Base-by-base conservation (phyloP, 2,329 filamentous ascomycete species). In the Penicillium thymicola region DNA sequence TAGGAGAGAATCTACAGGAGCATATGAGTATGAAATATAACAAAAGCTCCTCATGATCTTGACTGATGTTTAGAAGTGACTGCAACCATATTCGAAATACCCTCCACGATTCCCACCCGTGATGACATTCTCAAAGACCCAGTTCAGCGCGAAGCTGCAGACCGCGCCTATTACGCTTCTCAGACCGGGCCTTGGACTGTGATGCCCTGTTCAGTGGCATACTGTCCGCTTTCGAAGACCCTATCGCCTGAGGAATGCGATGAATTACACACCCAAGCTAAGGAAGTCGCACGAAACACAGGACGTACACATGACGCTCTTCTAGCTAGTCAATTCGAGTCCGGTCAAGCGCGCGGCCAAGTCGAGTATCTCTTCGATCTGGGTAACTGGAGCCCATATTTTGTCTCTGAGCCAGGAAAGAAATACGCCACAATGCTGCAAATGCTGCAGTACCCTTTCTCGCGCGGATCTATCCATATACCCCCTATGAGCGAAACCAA, bases 371-470 rank as follows among this genome's bases (percentile, higher is more conserved):
- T 81, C 28, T 80, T 82, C 32, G 77, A 80, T 41, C 66, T 78
- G 1, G 79, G 78, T 4, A 80, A 81, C 55, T 80, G 76, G 73
- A 80, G 71, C 53, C 69, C 78, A 47, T 68, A 60, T 69, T 78
- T 66, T 47, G 63, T 34, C 52, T 69, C 51, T 45, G 69, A 59
- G 55, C 66, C 43, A 0, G 70, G 67, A 2, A 81, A 78, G 57
- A 76, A 74, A 53, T 81, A 82, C 54, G 78, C 71, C 9, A 80
- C 77, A 3, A 75, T 82, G 71, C 60, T 82, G 0, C 76, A 78
- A 55, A 78, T 82, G 56, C 67, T 83, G 1, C 80, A 82, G 57
- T 81, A 82, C 64, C 81, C 81, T 0, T 81, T 81, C 30, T 78
- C 79, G 0, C 69, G 73, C 3, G 81, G 81, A 0, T 76, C 72